phyloP scores from a whole-genome alignment of 2,329 filamentous ascomycete genomes.

The Cladosporium halotolerans region DNA sequence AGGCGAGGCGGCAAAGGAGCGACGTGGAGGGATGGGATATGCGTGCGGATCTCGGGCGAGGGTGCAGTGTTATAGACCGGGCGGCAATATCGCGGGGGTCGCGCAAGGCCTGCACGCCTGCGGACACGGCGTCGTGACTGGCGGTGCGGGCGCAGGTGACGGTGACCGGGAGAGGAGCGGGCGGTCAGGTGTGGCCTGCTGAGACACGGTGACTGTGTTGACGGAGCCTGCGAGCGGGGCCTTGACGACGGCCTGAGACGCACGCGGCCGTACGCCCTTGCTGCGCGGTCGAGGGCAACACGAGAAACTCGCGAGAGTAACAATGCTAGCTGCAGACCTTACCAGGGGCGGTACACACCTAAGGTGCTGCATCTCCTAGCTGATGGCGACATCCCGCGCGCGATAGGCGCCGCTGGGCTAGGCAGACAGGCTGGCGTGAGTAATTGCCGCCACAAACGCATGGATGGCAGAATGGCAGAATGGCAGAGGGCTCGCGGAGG shows the following conservation, averaged over 20 bases:
- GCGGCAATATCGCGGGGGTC: not conserved
- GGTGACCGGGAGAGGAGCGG: not conserved
- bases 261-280: not conserved
- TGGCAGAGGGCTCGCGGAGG: no score
- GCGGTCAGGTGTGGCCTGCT: constrained; percentile 1
- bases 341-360: constrained; percentile 1
- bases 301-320: not conserved
- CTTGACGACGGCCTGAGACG: not conserved
- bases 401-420: not conserved
- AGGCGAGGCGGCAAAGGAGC: constrained; percentile 1
- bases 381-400: constrained; percentile 3
- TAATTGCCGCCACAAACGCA: constrained; percentile 3
- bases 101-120: not conserved
- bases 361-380: not conserved
- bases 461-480: no score
- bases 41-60: constrained; percentile 4
- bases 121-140: not conserved
- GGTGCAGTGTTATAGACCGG: constrained; percentile 7
- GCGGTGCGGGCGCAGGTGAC: not conserved
- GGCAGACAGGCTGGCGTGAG: not conserved
- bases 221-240: not conserved
- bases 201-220: not conserved
- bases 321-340: not conserved
- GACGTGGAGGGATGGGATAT: not conserved
- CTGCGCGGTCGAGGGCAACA: not conserved